Percentiles rank a stretch among this genome's conserved stretches.
Evolutionary conservation across 2,329 filamentous ascomycete species (phyloP).

Genomic region (Diplocarpon rosae): DNA sequence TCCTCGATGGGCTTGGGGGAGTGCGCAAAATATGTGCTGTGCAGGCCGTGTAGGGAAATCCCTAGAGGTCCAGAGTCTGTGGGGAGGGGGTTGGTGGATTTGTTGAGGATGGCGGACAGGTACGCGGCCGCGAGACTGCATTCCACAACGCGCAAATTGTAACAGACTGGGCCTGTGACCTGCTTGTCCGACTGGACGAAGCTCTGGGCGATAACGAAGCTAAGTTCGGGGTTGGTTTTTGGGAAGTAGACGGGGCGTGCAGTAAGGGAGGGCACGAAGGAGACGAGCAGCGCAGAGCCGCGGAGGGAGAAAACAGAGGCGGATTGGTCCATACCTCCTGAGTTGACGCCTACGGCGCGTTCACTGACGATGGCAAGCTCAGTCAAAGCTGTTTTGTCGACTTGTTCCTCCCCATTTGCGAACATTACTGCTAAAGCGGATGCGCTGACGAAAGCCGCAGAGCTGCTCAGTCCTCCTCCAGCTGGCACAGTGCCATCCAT

Average conservation of each 20-base stretch:
- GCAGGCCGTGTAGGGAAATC: conserved; percentile 75
- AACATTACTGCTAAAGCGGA: conserved; percentile 80
- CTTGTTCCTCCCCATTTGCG: conserved; percentile 65
- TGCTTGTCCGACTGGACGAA: conserved; percentile 93
- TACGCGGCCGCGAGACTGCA: conserved; percentile 76
- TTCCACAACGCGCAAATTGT: conserved; percentile 94
- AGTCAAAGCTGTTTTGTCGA: conserved; percentile 86
- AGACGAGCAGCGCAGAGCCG: conserved; percentile 80
- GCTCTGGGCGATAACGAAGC: conserved; percentile 88
- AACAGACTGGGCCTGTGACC: conserved; percentile 84
- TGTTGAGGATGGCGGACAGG: conserved; percentile 47
- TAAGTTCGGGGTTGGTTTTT: conserved; percentile 67
- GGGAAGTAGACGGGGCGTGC: conserved; percentile 76
- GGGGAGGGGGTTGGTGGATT: conserved; percentile 50
- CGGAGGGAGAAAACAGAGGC: conserved; percentile 87
- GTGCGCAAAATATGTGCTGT: conserved; percentile 59
- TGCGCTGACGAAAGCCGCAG: conserved; percentile 85
- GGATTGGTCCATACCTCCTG: conserved; percentile 95
- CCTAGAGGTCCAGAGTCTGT: conserved; percentile 73
- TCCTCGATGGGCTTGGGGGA: conserved; percentile 36
- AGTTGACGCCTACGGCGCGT: conserved; percentile 89
- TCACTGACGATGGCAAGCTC: conserved; percentile 93
- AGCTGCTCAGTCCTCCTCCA: conserved; percentile 85
- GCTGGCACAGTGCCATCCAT: conserved; percentile 88
- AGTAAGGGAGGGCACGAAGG: conserved; percentile 69